Evolutionary conservation across 495 filamentous ascomycete species (phyloP), one percentile per base, ranked within the genome.

Genomic region (Aspergillus sclerotioniger): DNA sequence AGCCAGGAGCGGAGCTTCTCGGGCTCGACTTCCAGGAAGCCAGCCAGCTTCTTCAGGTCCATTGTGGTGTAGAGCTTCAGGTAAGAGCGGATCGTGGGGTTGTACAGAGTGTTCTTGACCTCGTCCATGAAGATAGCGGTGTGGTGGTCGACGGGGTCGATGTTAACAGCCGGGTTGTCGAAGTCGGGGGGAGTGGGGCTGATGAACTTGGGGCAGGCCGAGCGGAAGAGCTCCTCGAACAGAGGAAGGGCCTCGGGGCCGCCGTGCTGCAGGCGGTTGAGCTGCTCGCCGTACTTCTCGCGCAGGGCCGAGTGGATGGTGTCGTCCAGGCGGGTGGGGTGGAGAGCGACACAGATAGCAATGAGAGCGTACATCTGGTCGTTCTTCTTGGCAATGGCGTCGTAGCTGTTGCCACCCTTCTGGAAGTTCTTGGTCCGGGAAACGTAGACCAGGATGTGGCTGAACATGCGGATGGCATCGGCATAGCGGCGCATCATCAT

Each of bases 401-500:
- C 94, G 79, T 96, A 98, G 75, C 92, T 91, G 25, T 92, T 88
- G 72, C 87, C 90, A 37, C 83, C 82, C 87, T 98, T 98, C 77
- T 98, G 95, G 85, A 98, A 97, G 80, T 97, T 97, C 88, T 98
- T 98, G 67, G 94, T 98, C 60, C 94, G 86, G 50, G 91, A 96
- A 61, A 98, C 95, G 80, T 98, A 98, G 76, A 98, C 89, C 71
- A 98, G 84, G 75, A 98, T 98, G 82, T 98, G 94, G 81, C 89
- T 92, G 86, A 98, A 98, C 87, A 96, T 93, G 81, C 93, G 91
- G 77, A 98, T 96, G 73, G 94, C 94, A 71, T 98, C 94, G 76
- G 90, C 91, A 69, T 98, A 98, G 69, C 94, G 90, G 74, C 93
- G 91, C 90, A 97, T 92, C 94, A 98, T 98, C 94, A 98, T 98